Evolutionary conservation across 164 flowering plant species (phyloP).

Genomic region (Umbilicus rupestris): DNA sequence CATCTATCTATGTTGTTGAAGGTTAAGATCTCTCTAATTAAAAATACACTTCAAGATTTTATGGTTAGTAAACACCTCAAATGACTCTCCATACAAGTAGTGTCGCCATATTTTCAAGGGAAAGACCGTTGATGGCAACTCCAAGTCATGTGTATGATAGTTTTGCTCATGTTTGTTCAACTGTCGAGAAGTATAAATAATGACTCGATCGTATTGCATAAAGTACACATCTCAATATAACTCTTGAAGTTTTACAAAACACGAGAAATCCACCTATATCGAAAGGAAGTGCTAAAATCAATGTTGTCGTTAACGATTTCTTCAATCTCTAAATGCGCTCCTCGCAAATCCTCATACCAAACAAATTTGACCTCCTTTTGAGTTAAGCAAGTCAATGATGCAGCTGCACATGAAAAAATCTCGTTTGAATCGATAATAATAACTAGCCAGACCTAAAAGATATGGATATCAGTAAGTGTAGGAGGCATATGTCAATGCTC

Average conservation of each 20-base stretch:
- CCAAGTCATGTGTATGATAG: background rate
- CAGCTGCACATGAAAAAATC: conserved; percentile 4
- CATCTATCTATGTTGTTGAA: background rate
- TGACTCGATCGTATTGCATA: background rate
- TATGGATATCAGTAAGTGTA: background rate
- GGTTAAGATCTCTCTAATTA: conserved; percentile 1
- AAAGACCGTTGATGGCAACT: background rate
- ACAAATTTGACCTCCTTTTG: conserved; percentile 1
- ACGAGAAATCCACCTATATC: background rate
- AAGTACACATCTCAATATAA: conserved; percentile 9
- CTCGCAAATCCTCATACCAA: conserved; percentile 7
- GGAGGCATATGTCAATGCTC: background rate
- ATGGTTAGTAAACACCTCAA: background rate
- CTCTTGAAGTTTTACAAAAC: background rate
- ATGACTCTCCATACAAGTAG: background rate
- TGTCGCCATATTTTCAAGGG: background rate
- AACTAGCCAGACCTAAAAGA: conserved; percentile 14
- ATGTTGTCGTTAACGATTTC: background rate
- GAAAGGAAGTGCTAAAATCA: too few relatives aligned
- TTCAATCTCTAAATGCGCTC: conserved; percentile 3
- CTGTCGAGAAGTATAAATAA: too few relatives aligned
- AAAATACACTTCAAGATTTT: background rate
- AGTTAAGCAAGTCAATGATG: too few relatives aligned
- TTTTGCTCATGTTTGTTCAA: background rate
- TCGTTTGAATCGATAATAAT: conserved; percentile 15